phyloP scores from a whole-genome alignment of 306 rosid species.

The Sphenostylis stenocarpa region DNA sequence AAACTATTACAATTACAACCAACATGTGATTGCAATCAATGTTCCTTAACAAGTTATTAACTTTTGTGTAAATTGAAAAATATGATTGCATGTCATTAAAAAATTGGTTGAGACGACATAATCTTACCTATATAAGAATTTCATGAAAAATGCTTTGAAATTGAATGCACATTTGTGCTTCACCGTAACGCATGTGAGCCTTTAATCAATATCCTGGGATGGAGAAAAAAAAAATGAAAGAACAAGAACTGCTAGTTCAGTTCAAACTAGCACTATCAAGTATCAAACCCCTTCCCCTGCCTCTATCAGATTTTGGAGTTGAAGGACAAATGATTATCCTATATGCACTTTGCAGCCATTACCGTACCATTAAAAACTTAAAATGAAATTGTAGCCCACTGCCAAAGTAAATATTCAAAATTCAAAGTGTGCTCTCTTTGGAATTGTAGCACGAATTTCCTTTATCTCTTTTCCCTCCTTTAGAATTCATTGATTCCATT shows the following conservation, averaged over 20 bases:
- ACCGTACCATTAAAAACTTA: constrained; percentile 38
- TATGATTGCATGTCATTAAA: no score
- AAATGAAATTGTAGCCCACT: constrained; percentile 43
- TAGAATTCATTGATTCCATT: constrained; percentile 57
- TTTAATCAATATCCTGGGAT: background rate
- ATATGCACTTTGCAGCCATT: constrained; percentile 37
- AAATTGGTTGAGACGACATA: no score
- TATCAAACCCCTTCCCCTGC: background rate
- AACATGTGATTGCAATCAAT: no score
- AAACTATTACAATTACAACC: no score
- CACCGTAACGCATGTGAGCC: background rate
- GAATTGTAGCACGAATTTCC: constrained; percentile 52
- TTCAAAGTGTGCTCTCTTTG: constrained; percentile 61
- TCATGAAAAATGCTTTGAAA: background rate
- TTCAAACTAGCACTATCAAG: background rate
- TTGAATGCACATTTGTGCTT: constrained; percentile 11
- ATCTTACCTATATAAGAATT: no score
- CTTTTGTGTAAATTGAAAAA: no score
- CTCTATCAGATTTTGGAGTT: constrained; percentile 25
- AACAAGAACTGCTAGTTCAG: background rate
- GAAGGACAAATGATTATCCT: constrained; percentile 26
- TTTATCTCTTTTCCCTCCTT: constrained; percentile 60
- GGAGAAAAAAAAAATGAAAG: background rate
- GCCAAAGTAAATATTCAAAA: constrained; percentile 54
- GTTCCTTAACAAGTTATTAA: no score